These are phyloP conservation scores for Ceratobasidium sp. DNA, from an alignment of 1,284 basidiomycete genomes.

Conservation along the genomic window DNA sequence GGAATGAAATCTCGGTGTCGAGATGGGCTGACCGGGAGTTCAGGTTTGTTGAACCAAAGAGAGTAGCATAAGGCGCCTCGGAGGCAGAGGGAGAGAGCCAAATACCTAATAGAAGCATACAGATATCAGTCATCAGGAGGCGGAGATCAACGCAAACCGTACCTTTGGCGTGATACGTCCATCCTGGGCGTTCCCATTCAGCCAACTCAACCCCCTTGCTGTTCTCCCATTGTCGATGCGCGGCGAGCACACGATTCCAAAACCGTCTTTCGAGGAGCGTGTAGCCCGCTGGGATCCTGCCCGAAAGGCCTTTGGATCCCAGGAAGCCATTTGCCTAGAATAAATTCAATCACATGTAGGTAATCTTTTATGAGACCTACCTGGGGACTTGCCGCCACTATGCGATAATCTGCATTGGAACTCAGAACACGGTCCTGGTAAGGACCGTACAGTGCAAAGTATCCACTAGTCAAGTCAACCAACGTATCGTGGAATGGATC, in stretches of 20 bases:
- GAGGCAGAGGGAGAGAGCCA: constrained; percentile 77
- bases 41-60: constrained; percentile 96
- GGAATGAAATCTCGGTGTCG: constrained; percentile 92
- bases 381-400: constrained; percentile 89
- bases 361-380: constrained; percentile 59
- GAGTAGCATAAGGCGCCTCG: constrained; percentile 61
- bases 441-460: constrained; percentile 88
- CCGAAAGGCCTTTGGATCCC: constrained; percentile 87
- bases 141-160: constrained; percentile 40
- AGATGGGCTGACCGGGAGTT: constrained; percentile 91
- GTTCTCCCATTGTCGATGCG: constrained; percentile 63
- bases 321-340: constrained; percentile 94
- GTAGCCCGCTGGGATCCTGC: constrained; percentile 95
- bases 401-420: constrained; percentile 67
- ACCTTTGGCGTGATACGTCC: constrained; percentile 99
- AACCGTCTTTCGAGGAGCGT: constrained; percentile 88
- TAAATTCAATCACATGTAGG: constrained; percentile 5
- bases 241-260: constrained; percentile 71
- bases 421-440: constrained; percentile 81
- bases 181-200: constrained; percentile 91
- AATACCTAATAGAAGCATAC: constrained; percentile 66
- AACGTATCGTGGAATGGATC: constrained; percentile 32
- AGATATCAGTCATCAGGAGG: not conserved
- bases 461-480: constrained; percentile 88
- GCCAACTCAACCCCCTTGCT: constrained; percentile 72